Evolutionary conservation across 2,329 filamentous ascomycete species (phyloP).

Genomic region (Fusarium secorum): DNA sequence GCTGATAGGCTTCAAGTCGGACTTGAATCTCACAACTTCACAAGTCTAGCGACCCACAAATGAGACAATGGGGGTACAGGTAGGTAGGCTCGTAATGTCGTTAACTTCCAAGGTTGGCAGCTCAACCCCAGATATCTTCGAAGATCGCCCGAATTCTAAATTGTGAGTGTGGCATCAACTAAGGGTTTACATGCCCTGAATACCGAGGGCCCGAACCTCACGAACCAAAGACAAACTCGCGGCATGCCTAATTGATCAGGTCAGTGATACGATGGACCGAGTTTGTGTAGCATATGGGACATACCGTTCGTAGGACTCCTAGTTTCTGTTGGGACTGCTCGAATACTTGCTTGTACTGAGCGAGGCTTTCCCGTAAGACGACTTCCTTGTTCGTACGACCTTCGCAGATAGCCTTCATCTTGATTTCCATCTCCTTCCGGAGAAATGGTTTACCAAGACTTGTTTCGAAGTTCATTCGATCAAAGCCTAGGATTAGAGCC

Average conservation of each 20-base stretch:
- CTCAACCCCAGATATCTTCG: conserved; percentile 15
- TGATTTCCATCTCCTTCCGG: conserved; percentile 95
- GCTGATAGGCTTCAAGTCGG: conserved; percentile 35
- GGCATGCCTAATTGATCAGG: conserved; percentile 45
- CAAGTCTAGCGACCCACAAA: conserved; percentile 29
- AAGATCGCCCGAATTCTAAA: conserved; percentile 1
- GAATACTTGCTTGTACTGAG: conserved; percentile 88
- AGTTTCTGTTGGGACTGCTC: conserved; percentile 81
- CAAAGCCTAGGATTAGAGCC: conserved; percentile 92
- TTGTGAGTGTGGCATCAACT: conserved; percentile 37
- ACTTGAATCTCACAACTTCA: conserved; percentile 10
- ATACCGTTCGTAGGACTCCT: conserved; percentile 68
- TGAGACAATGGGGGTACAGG: conserved; percentile 24
- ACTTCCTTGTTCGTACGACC: conserved; percentile 76
- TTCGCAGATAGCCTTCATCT: conserved; percentile 97
- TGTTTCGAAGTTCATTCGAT: conserved; percentile 90
- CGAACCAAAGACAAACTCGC: conserved; percentile 47
- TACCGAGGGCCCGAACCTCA: conserved; percentile 13
- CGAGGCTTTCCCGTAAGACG: conserved; percentile 83
- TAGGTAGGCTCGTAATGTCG: conserved; percentile 24
- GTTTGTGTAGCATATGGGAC: conserved; percentile 43
- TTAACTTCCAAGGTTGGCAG: conserved; percentile 31
- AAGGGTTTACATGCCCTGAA: conserved; percentile 41
- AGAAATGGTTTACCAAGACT: conserved; percentile 95
- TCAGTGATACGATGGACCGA: conserved; percentile 23